phyloP scores from a whole-genome alignment of 1,284 basidiomycete species.

The Ceraceosorus guamensis region DNA sequence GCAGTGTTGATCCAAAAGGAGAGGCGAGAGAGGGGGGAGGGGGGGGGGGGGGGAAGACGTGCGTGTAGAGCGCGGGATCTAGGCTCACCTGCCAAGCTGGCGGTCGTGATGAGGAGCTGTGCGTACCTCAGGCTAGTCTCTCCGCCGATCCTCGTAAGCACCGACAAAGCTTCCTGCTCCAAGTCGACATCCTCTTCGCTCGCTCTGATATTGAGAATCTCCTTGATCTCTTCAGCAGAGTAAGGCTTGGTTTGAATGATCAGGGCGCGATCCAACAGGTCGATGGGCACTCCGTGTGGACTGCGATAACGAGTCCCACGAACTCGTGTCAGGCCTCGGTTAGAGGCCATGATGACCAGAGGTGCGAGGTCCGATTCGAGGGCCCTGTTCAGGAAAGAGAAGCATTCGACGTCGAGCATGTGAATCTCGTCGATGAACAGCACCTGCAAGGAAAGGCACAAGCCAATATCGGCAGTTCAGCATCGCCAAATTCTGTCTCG shows the following conservation, averaged over 20 bases:
- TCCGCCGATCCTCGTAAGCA: constrained; percentile 74
- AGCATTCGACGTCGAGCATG: constrained; percentile 99
- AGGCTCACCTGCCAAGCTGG: constrained; percentile 59
- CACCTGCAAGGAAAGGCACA: constrained; percentile 52
- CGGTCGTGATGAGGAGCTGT: constrained; percentile 84
- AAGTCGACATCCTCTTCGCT: constrained; percentile 94
- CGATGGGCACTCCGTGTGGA: constrained; percentile 89
- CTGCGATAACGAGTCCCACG: constrained; percentile 88
- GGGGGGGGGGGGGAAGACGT: too few relatives aligned
- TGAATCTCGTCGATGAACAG: constrained; percentile 57
- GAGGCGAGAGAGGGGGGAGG: too few relatives aligned
- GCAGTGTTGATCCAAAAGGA: too few relatives aligned
- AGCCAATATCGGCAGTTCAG: neutral
- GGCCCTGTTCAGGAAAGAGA: constrained; percentile 94
- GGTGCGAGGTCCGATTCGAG: constrained; percentile 88
- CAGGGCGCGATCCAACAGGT: constrained; percentile 85
- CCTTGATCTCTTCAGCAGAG: constrained; percentile 69
- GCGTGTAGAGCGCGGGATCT: neutral
- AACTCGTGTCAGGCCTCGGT: constrained; percentile 88
- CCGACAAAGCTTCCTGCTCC: constrained; percentile 63
- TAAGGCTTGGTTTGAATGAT: constrained; percentile 95
- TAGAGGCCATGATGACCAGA: constrained; percentile 95
- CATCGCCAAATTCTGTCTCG: neutral
- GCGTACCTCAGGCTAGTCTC: constrained; percentile 72
- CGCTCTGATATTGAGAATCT: constrained; percentile 89